Percentiles rank a stretch among this genome's conserved stretches.
These are phyloP conservation scores for Sordariomycetes sp. DNA, from an alignment of 2,329 filamentous ascomycete genomes.

Conservation along the genomic window DNA sequence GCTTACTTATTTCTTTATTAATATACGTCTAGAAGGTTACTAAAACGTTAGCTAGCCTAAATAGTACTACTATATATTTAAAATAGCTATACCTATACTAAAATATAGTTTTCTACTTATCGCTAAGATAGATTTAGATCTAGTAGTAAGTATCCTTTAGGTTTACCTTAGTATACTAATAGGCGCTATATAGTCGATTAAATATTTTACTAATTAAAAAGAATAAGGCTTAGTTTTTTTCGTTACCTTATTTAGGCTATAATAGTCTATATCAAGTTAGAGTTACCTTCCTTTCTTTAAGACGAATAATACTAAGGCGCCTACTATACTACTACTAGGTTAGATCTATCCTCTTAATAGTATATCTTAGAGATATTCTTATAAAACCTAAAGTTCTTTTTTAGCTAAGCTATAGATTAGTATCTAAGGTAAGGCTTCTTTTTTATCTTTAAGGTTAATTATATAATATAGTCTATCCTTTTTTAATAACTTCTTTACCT, in stretches of 20 bases:
- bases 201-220: conserved; percentile 1
- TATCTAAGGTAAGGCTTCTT: too few relatives aligned
- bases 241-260: conserved; percentile 12
- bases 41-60: conserved; percentile 13
- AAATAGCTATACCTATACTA: conserved; percentile 15
- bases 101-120: conserved; percentile 21
- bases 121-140: conserved; percentile 15
- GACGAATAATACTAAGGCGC: too few relatives aligned
- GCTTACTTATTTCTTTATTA: conserved; percentile 8
- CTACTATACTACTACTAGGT: too few relatives aligned
- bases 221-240: conserved; percentile 11
- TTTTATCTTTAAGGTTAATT: too few relatives aligned
- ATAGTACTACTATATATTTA: conserved; percentile 18
- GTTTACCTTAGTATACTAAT: conserved; percentile 8
- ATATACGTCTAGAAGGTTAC: conserved; percentile 10
- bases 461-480: too few relatives aligned
- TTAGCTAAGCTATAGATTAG: too few relatives aligned
- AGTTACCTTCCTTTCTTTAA: too few relatives aligned
- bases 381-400: too few relatives aligned
- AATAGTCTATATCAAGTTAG: conserved; percentile 10
- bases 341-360: too few relatives aligned
- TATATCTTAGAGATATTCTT: too few relatives aligned
- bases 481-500: too few relatives aligned
- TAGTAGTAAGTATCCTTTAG: conserved; percentile 14
- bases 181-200: neutral